Evolutionary conservation across 768 basidiomycete genomes (phyloP).

Genomic region (Suillus decipiens): DNA sequence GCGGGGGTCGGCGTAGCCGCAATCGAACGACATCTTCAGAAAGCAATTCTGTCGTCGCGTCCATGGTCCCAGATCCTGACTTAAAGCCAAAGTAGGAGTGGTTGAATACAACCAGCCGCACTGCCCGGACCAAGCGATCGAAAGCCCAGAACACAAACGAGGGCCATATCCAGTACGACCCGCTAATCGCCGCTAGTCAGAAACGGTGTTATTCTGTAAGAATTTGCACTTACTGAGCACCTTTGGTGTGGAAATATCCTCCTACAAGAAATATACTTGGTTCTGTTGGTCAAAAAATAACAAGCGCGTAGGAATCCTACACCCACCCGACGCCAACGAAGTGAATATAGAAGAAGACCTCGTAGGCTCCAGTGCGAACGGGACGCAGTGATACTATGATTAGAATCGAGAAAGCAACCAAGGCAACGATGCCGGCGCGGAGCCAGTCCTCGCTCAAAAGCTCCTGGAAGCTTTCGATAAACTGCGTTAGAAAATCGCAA

Average conservation of each 20-base stretch:
- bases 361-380: slow-evolving; percentile 48
- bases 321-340: slow-evolving; percentile 44
- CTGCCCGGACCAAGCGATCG: slow-evolving; percentile 51
- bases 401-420: slow-evolving; percentile 43
- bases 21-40: slow-evolving; percentile 50
- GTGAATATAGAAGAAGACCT: slow-evolving; percentile 54
- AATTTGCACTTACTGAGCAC: slow-evolving; percentile 16
- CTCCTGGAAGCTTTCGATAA: background rate
- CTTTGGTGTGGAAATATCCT: slow-evolving; percentile 42
- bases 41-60: slow-evolving; percentile 44
- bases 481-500: background rate
- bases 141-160: slow-evolving; percentile 37
- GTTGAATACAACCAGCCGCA: slow-evolving; percentile 47
- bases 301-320: rapidly evolving
- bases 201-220: background rate
- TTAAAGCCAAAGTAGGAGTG: slow-evolving; percentile 38
- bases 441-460: slow-evolving; percentile 22
- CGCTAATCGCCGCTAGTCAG: slow-evolving; percentile 14
- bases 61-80: slow-evolving; percentile 27
- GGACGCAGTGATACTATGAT: slow-evolving; percentile 49
- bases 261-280: slow-evolving; percentile 37
- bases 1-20: slow-evolving; percentile 43
- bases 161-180: slow-evolving; percentile 33
- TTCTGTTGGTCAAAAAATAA: slow-evolving; percentile 12
- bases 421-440: slow-evolving; percentile 38